These are phyloP conservation scores for Arabidopsis thaliana DNA, from an alignment of 345 rosid species.

Conservation along the genomic window DNA sequence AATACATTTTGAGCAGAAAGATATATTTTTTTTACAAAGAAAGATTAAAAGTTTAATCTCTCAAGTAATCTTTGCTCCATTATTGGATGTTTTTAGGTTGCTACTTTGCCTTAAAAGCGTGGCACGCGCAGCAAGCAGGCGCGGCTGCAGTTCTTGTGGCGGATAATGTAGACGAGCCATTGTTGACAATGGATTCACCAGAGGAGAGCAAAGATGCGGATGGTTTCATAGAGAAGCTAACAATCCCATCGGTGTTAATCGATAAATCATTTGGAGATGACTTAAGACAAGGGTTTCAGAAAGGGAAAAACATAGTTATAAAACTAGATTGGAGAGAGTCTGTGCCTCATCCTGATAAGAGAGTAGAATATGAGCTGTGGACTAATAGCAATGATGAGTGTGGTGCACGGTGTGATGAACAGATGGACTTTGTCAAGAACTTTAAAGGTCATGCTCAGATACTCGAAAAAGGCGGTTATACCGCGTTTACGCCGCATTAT, in stretches of 20 bases:
- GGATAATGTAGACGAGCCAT: constrained; percentile 72
- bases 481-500: constrained; percentile 90
- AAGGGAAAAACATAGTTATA: constrained; percentile 62
- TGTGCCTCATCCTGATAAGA: constrained; percentile 89
- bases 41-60: not conserved
- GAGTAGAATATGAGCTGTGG: constrained; percentile 96
- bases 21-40: not conserved
- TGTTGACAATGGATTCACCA: constrained; percentile 93
- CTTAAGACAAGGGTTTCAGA: constrained; percentile 68
- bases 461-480: constrained; percentile 79
- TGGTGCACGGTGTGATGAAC: constrained; percentile 82
- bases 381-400: constrained; percentile 96
- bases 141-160: constrained; percentile 89
- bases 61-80: not conserved
- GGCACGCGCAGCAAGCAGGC: constrained; percentile 89
- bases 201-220: constrained; percentile 59
- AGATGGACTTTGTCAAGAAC: constrained; percentile 83
- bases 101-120: constrained; percentile 83
- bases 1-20: not conserved
- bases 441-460: constrained; percentile 95
- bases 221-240: constrained; percentile 73
- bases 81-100: constrained; percentile 55
- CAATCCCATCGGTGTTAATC: constrained; percentile 83
- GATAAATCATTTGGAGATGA: constrained; percentile 71
- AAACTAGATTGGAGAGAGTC: constrained; percentile 93